These are phyloP conservation scores for Phytomonas francai DNA, from an alignment of 208 protist species.

Conservation along the genomic window DNA sequence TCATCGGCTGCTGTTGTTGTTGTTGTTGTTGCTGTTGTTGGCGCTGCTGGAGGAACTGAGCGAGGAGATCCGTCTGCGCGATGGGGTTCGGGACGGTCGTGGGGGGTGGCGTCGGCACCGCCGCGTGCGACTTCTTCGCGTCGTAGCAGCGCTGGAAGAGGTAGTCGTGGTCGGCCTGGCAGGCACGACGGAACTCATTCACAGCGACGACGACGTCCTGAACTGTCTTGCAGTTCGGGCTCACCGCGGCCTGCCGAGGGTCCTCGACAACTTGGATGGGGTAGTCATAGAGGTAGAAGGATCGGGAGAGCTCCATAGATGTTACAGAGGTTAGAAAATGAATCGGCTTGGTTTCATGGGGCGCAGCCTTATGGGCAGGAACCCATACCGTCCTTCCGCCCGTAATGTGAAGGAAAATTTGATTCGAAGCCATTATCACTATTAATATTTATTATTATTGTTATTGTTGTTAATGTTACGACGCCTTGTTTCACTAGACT, in stretches of 20 bases:
- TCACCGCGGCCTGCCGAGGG: constrained; percentile 32
- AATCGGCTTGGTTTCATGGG: constrained; percentile 46
- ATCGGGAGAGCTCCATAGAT: constrained; percentile 66
- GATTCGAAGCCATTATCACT: constrained; percentile 31
- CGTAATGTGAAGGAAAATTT: constrained; percentile 68
- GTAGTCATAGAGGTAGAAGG: constrained; percentile 85
- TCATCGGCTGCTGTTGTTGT: constrained; percentile 10
- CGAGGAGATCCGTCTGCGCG: background rate
- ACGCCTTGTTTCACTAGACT: background rate
- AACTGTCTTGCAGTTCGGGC: constrained; percentile 63
- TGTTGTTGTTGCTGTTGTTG: constrained; percentile 13
- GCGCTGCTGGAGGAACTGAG: constrained; percentile 13
- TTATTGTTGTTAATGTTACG: constrained; percentile 6
- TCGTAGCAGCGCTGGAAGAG: constrained; percentile 72
- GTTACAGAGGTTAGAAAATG: constrained; percentile 56
- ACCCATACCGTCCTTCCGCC: constrained; percentile 84
- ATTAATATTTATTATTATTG: no score
- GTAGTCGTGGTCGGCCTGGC: constrained; percentile 49
- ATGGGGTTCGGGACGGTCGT: constrained; percentile 12
- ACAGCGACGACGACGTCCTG: constrained; percentile 65
- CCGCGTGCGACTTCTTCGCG: constrained; percentile 2
- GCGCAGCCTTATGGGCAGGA: constrained; percentile 53
- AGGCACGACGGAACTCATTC: constrained; percentile 72
- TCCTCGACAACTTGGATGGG: constrained; percentile 60
- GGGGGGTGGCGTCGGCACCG: constrained; percentile 13